phyloP scores from a whole-genome alignment of 352 stramenopile genomes.

The Pythium brassicae region DNA sequence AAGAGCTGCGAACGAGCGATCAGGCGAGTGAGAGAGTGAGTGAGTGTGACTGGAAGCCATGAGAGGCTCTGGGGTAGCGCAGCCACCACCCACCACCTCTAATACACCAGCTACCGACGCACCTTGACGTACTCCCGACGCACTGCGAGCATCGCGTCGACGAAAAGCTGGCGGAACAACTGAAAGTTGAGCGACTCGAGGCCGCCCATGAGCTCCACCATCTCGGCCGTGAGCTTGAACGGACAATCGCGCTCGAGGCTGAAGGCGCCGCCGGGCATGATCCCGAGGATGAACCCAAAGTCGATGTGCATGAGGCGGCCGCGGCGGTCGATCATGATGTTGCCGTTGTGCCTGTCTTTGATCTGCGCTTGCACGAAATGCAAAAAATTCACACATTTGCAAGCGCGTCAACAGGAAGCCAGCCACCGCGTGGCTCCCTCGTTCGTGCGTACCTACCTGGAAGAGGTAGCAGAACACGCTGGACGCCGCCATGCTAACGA shows the following conservation, averaged over 20 bases:
- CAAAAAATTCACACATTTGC: background rate
- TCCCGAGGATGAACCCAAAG: slow-evolving; percentile 96
- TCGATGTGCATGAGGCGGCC: slow-evolving; percentile 96
- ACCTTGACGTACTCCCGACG: slow-evolving; percentile 79
- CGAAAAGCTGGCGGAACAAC: slow-evolving; percentile 85
- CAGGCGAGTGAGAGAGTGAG: too few species aligned
- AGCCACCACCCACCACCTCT: too few species aligned
- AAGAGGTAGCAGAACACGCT: slow-evolving; percentile 93
- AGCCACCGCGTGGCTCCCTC: background rate
- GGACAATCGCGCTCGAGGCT: slow-evolving; percentile 88
- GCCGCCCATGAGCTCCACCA: slow-evolving; percentile 91
- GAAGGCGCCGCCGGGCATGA: slow-evolving; percentile 91
- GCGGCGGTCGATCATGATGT: slow-evolving; percentile 92
- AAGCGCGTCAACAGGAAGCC: background rate
- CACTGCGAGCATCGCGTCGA: slow-evolving; percentile 89
- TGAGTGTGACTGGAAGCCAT: too few species aligned
- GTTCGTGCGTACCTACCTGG: slow-evolving; percentile 18
- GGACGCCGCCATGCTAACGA: slow-evolving; percentile 89
- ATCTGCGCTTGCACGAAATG: slow-evolving; percentile 23
- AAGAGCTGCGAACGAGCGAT: slow-evolving; percentile 33
- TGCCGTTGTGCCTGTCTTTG: slow-evolving; percentile 96
- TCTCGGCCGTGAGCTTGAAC: slow-evolving; percentile 95
- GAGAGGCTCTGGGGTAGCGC: too few species aligned
- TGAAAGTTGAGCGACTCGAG: slow-evolving; percentile 63
- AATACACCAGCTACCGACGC: background rate